Conservation (phyloP, 176 grass and related monocot species). For the Ananas comosus region DNA sequence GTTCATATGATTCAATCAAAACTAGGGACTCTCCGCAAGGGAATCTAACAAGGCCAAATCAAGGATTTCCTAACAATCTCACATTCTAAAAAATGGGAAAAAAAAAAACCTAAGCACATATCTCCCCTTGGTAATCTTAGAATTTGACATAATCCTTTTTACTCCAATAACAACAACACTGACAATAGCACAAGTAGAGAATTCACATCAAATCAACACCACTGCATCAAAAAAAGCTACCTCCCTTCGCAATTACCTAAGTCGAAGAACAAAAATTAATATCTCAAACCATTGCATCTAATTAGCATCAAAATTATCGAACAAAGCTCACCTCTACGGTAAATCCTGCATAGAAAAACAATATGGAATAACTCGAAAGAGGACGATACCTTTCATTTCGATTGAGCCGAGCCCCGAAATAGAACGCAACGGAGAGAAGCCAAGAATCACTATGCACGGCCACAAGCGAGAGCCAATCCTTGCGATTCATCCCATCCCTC, state of each 20-base stretch:
- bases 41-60: too few relatives aligned
- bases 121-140: too few relatives aligned
- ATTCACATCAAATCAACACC: too few relatives aligned
- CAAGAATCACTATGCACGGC: constrained; percentile 28
- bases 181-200: too few relatives aligned
- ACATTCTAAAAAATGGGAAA: too few relatives aligned
- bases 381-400: constrained; percentile 25
- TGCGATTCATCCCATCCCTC: constrained; percentile 25
- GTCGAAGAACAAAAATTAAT: background rate
- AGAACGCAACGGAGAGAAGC: constrained; percentile 28
- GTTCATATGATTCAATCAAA: too few relatives aligned
- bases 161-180: too few relatives aligned
- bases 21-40: too few relatives aligned
- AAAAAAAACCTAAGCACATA: too few relatives aligned
- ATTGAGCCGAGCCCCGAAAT: constrained; percentile 27
- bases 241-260: background rate
- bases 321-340: background rate
- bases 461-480: constrained; percentile 26
- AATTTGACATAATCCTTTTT: too few relatives aligned
- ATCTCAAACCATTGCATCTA: background rate
- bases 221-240: too few relatives aligned
- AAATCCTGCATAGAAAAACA: constrained; percentile 1
- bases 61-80: too few relatives aligned
- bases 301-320: background rate
- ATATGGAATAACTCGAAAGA: background rate